These are phyloP conservation scores for Sphaerobolus stellatus DNA, from an alignment of 1,284 basidiomycete genomes.

Conservation along the genomic window DNA sequence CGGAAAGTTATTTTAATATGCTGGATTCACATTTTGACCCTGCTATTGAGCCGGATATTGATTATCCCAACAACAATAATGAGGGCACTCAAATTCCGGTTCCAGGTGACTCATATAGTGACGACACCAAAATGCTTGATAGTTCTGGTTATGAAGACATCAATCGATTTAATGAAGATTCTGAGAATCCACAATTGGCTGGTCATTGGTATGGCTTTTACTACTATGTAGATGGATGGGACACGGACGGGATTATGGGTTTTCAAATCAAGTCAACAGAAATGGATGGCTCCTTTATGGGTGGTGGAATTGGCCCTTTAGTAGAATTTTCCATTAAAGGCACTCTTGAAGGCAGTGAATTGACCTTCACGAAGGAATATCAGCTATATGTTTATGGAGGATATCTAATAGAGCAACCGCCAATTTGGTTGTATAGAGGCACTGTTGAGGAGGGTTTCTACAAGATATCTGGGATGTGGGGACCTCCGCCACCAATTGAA, in stretches of 20 bases:
- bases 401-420: too few relatives aligned
- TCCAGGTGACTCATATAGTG: not conserved
- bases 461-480: not conserved
- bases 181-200: not conserved
- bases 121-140: not conserved
- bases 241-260: not conserved
- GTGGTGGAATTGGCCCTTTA: not conserved
- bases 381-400: not conserved
- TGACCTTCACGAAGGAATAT: not conserved
- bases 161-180: not conserved
- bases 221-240: not conserved
- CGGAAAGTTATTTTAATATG: not conserved
- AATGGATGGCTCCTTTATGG: not conserved
- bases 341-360: not conserved
- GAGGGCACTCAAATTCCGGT: not conserved
- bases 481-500: not conserved
- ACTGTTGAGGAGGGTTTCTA: not conserved
- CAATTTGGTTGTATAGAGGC: not conserved
- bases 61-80: not conserved
- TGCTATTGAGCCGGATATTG: not conserved
- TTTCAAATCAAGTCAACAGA: not conserved
- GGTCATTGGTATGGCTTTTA: not conserved
- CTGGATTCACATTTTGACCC: not conserved
- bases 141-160: not conserved
- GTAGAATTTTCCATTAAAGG: not conserved